Evolutionary conservation across 306 rosid genomes (phyloP), one percentile per base, ranked within the genome.

Genomic region (Urtica urens): DNA sequence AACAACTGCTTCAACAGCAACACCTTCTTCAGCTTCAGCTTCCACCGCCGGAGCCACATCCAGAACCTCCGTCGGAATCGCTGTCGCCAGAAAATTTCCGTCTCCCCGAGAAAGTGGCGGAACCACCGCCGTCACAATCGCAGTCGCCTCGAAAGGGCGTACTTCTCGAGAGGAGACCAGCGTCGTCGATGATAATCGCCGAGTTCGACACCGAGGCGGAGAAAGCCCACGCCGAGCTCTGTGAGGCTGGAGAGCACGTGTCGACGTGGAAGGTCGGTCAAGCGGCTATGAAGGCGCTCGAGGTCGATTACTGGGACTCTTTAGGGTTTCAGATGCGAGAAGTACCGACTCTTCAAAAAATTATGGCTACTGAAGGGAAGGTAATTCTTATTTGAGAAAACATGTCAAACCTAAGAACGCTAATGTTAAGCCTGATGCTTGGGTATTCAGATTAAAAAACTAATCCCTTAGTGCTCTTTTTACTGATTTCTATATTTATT

Each of bases 201-300:
- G 67, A 37, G 52, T 66, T 68, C 9, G 68, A 78, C 12, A 29
- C 35, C 6, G 82, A 84, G 23, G 83, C 66, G 30, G 39, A 41
- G 17, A 63, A 50, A 49, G 90, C 93, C 47, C 66, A 60, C 26
- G 59, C 60, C 1, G 73, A 75, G 1, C 63, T 77, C 26, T 58
- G 74, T 2, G 69, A 49, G 2, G 72, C 77, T 1, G 80, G 80
- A 1, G 78, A 78, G 23, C 59, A 59, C 35, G 77, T 88, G 35
- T 67, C 93, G 8, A 62, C 95, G 0, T 84, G 90, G 95, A 70
- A 66, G 63, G 93, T 88, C 1, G 62, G 78, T 24, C 87, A 78
- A 68, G 67, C 63, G 3, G 74, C 84, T 17, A 59, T 88, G 3
- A 20, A 65, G 49, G 66, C 34, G 33, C 84, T 84, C 17, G 66